A percentile compares a stretch with the other conserved stretches of the same genome.
phyloP scores from a whole-genome alignment of 1,284 basidiomycete genomes.

The Mycena citricolor region DNA sequence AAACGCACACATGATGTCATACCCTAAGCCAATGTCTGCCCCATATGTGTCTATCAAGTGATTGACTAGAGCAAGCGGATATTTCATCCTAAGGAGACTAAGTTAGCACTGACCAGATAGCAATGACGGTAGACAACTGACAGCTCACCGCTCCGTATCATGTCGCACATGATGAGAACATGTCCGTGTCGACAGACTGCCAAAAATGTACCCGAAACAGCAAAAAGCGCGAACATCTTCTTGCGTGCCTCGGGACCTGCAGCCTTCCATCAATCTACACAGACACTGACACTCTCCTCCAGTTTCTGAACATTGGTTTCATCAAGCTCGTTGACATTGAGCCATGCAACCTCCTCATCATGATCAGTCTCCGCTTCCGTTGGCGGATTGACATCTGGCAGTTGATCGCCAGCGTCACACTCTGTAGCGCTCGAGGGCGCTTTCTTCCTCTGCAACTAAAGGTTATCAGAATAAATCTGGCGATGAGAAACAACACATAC shows the following conservation, averaged over 20 bases:
- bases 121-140: conserved; percentile 23
- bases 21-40: conserved; percentile 24
- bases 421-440: too few species aligned
- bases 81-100: conserved; percentile 40
- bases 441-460: too few species aligned
- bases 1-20: conserved; percentile 38
- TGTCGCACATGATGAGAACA: conserved; percentile 27
- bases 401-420: too few species aligned
- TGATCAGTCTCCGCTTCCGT: too few species aligned
- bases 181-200: conserved; percentile 31
- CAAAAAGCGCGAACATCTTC: conserved; percentile 32
- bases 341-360: conserved; percentile 17
- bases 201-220: conserved; percentile 34
- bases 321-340: conserved; percentile 18
- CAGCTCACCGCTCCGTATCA: conserved; percentile 32
- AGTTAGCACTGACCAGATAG: conserved; percentile 26
- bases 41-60: conserved; percentile 26
- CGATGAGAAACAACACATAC: background rate
- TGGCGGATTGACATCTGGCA: too few species aligned
- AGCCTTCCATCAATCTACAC: conserved; percentile 35
- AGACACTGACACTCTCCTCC: conserved; percentile 21
- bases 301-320: conserved; percentile 8
- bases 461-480: background rate
- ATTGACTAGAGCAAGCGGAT: conserved; percentile 31
- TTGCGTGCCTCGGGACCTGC: conserved; percentile 33